A percentile compares a stretch with the other conserved stretches of the same genome.
phyloP scores from a whole-genome alignment of 2,329 filamentous ascomycete species.

The Fusarium abutilonis region DNA sequence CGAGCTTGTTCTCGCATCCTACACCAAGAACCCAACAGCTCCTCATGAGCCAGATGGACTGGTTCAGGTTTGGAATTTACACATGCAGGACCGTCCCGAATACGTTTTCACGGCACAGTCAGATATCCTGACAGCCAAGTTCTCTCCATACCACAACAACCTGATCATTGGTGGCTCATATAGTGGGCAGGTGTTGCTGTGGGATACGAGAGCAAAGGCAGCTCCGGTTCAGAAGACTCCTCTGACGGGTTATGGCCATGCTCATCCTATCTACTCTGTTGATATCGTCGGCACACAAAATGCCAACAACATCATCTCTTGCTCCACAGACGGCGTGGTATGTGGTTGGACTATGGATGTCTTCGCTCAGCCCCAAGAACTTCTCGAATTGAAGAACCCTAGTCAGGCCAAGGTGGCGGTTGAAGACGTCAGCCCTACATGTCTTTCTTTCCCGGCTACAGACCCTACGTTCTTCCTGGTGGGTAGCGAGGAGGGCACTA shows the following conservation, averaged over 20 bases:
- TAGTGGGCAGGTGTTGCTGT: conserved; percentile 93
- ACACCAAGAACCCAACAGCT: conserved; percentile 96
- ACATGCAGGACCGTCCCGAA: conserved; percentile 92
- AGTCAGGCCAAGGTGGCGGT: conserved; percentile 79
- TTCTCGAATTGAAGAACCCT: conserved; percentile 86
- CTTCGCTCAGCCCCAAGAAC: conserved; percentile 95
- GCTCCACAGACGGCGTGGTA: conserved; percentile 94
- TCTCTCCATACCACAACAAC: conserved; percentile 98
- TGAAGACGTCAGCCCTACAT: conserved; percentile 94
- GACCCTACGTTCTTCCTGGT: conserved; percentile 98
- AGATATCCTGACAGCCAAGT: conserved; percentile 93
- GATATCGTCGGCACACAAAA: conserved; percentile 98
- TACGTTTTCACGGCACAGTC: conserved; percentile 97
- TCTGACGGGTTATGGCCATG: conserved; percentile 92
- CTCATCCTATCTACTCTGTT: conserved; percentile 94
- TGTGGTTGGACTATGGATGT: conserved; percentile 99
- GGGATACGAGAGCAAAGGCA: conserved; percentile 92
- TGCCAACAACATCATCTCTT: conserved; percentile 97
- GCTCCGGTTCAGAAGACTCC: conserved; percentile 96
- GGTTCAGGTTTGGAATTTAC: conserved; percentile 96
- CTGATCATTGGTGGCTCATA: conserved; percentile 96
- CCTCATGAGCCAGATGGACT: conserved; percentile 93
- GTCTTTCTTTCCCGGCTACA: conserved; percentile 91
- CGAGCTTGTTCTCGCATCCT: conserved; percentile 90
- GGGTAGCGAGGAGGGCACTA: conserved; percentile 94